Conservation (phyloP, 768 basidiomycete species). For the Tricholoma bakamatsutake region DNA sequence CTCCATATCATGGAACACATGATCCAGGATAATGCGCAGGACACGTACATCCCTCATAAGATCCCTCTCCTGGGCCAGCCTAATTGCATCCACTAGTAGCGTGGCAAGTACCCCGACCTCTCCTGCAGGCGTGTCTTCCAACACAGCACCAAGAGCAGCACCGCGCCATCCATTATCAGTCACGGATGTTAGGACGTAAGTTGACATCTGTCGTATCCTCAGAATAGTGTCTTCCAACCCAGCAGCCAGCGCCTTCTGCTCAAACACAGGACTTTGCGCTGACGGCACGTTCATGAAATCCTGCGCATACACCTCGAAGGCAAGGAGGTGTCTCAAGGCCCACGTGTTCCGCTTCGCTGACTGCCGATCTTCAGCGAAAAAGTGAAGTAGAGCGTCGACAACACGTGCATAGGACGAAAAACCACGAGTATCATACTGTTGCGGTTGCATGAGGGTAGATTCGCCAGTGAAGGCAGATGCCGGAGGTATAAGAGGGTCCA, state of each 20-base stretch:
- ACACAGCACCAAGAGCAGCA: conserved; percentile 30
- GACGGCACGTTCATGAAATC: conserved; percentile 55
- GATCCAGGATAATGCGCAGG: conserved; percentile 53
- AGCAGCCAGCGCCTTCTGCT: conserved; percentile 25
- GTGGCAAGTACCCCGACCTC: conserved; percentile 19
- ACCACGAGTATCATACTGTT: conserved; percentile 40
- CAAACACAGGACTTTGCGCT: conserved; percentile 44
- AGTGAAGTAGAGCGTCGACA: conserved; percentile 47
- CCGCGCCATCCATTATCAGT: conserved; percentile 47
- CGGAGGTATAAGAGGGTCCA: conserved; percentile 55
- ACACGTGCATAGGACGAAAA: conserved; percentile 62
- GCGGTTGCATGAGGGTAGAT: background rate
- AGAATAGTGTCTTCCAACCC: conserved; percentile 35
- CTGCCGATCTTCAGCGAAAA: conserved; percentile 55
- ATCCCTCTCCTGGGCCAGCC: conserved; percentile 31
- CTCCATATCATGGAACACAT: conserved; percentile 52
- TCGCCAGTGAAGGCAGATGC: conserved; percentile 16
- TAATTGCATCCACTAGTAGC: conserved; percentile 26
- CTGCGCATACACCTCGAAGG: conserved; percentile 53
- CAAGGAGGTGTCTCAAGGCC: conserved; percentile 65
- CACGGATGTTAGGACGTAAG: conserved; percentile 55
- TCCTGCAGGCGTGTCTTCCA: conserved; percentile 17
- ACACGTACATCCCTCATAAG: conserved; percentile 51
- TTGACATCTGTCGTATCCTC: conserved; percentile 46
- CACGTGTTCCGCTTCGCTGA: conserved; percentile 53